Conservation (phyloP, 2,329 filamentous ascomycete genomes). For the Septoria petroselini region DNA sequence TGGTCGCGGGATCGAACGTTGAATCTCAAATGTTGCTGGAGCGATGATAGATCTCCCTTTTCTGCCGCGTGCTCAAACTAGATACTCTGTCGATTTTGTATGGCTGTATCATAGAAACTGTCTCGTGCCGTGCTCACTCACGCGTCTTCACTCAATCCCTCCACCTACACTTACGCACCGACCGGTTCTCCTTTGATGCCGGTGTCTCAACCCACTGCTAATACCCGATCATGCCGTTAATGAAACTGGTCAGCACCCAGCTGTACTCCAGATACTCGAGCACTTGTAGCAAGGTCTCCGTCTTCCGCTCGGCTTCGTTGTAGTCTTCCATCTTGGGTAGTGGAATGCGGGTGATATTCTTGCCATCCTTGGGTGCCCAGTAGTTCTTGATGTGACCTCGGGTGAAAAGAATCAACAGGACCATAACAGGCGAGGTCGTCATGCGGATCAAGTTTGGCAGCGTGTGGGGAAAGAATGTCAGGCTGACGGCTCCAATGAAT, state of each 20-base stretch:
- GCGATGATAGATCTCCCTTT: too few species aligned
- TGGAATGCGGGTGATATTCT: constrained; percentile 33
- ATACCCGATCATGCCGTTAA: constrained; percentile 29
- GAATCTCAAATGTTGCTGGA: too few species aligned
- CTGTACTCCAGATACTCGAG: constrained; percentile 39
- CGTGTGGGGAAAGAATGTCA: constrained; percentile 24
- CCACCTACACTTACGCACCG: too few species aligned
- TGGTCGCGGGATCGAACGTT: too few species aligned
- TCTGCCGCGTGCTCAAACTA: too few species aligned
- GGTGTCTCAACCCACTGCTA: too few species aligned
- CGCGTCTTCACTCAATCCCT: too few species aligned
- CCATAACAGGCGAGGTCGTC: constrained; percentile 26
- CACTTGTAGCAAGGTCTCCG: constrained; percentile 34
- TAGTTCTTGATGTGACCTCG: constrained; percentile 38
- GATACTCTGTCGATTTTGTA: too few species aligned
- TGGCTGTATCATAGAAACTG: too few species aligned
- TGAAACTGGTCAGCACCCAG: constrained; percentile 37
- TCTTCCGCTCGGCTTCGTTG: constrained; percentile 38
- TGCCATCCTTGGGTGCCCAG: constrained; percentile 36
- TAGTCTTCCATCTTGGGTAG: constrained; percentile 37
- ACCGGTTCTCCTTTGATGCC: too few species aligned
- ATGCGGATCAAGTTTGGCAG: constrained; percentile 26
- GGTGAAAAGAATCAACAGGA: constrained; percentile 32
- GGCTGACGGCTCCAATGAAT: constrained; percentile 28
- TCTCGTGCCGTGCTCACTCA: too few species aligned